Evolutionary conservation across 495 filamentous ascomycete genomes (phyloP), one percentile per base, ranked within the genome.

Genomic region (Thozetella sp.): DNA sequence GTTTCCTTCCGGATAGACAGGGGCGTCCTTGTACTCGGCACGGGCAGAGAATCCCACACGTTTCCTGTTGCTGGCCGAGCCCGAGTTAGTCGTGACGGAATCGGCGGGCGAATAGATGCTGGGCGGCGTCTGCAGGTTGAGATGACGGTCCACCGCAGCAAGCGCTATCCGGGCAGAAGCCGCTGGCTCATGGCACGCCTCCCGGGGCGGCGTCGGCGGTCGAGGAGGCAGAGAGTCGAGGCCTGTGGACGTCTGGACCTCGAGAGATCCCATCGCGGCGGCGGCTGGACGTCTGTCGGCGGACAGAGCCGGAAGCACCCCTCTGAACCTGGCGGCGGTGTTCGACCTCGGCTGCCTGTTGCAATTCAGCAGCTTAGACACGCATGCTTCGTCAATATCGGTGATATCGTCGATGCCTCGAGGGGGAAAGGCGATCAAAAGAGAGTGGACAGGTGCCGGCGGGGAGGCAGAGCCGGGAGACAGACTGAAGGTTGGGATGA

Each of bases 1-100:
- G 30, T 76, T 68, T 4, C 80, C 75, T 55, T 80, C 76, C 20
- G 76, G 63, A 56, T 80, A 78, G 2, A 73, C 70, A 4, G 82
- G 80, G 46, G 84, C 75, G 53, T 89, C 87, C 61, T 87, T 86
- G 75, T 90, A 92, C 56, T 89, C 84, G 55, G 87, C 84, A 75
- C 86, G 85, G 60, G 86, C 86, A 15, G 89, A 92, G 75, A 90
- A 93, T 25, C 82, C 87, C 52, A 94, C 91, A 63, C 81, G 83
- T 75, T 97, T 97, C 59, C 73, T 64, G 10, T 72, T 71, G 22
- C 74, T 70, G 59, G 77, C 70, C 65, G 79, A 74, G 74, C 83
- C 78, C 61, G 87, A 82, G 72, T 86, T 69, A 77, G 90, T 77
- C 75, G 89, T 70, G 81, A 85, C 69, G 75, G 88, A 83, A 56